Conservation (phyloP, 495 filamentous ascomycete genomes). For the Xylaria nigripes region DNA sequence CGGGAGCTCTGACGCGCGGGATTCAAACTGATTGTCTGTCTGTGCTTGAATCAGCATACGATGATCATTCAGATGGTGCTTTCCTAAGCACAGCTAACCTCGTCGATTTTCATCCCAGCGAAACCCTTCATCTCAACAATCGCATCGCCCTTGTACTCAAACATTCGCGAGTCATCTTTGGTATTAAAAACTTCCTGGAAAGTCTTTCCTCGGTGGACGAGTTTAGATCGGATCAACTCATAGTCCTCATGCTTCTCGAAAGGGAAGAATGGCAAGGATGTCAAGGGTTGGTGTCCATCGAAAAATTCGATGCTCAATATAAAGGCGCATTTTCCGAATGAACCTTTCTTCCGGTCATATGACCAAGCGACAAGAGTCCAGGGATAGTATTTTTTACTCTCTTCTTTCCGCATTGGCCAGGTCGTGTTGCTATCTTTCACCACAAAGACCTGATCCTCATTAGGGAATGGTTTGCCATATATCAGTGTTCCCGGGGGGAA, state of each 20-base stretch:
- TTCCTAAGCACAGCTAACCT: neutral
- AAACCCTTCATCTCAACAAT: slow-evolving; percentile 1
- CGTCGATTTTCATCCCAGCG: neutral
- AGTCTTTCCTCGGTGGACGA: neutral
- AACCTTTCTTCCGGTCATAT: slow-evolving; percentile 14
- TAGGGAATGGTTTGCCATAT: slow-evolving; percentile 9
- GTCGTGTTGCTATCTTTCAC: neutral
- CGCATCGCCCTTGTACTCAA: slow-evolving; percentile 7
- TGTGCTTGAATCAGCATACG: neutral
- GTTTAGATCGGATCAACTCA: neutral
- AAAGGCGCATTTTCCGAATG: neutral
- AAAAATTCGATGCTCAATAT: slow-evolving; percentile 10
- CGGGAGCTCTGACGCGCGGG: neutral
- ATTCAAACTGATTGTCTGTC: neutral
- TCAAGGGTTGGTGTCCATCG: slow-evolving; percentile 6
- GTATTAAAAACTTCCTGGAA: neutral
- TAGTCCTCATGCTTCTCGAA: slow-evolving; percentile 7
- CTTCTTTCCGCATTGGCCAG: neutral
- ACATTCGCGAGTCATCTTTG: slow-evolving; percentile 8
- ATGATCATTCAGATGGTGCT: neutral
- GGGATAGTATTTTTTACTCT: neutral
- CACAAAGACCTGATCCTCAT: slow-evolving; percentile 13
- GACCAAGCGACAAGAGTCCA: slow-evolving; percentile 7
- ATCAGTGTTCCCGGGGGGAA: slow-evolving; percentile 18
- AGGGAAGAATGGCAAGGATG: slow-evolving; percentile 12